These are phyloP conservation scores for Penicillium bialowiezense DNA, from an alignment of 495 filamentous ascomycete species.

Conservation along the genomic window DNA sequence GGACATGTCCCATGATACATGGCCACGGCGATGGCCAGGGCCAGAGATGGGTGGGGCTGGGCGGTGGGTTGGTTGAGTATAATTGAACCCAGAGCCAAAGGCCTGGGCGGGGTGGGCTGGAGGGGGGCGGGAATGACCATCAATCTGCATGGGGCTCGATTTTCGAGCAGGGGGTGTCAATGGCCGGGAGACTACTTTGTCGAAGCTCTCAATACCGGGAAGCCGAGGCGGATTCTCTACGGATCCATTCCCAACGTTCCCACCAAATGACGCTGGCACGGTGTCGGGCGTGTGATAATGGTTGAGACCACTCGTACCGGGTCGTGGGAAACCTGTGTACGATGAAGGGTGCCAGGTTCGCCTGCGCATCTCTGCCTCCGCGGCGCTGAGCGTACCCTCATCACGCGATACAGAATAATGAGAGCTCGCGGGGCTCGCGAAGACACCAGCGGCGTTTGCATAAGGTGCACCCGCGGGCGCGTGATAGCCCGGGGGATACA, in stretches of 20 bases:
- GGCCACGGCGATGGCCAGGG: slow-evolving; percentile 58
- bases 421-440: slow-evolving; percentile 70
- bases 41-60: slow-evolving; percentile 49
- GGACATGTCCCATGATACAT: slow-evolving; percentile 71
- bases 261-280: slow-evolving; percentile 49
- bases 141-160: slow-evolving; percentile 68
- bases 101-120: slow-evolving; percentile 29
- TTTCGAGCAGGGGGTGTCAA: slow-evolving; percentile 61
- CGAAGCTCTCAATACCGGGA: slow-evolving; percentile 89
- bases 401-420: slow-evolving; percentile 62
- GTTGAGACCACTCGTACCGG: slow-evolving; percentile 56
- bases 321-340: slow-evolving; percentile 56
- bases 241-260: slow-evolving; percentile 29
- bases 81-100: slow-evolving; percentile 43
- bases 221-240: slow-evolving; percentile 59
- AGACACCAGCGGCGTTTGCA: slow-evolving; percentile 55
- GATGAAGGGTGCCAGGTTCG: slow-evolving; percentile 90
- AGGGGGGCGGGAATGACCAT: slow-evolving; percentile 42
- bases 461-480: slow-evolving; percentile 42
- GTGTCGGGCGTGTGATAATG: slow-evolving; percentile 61
- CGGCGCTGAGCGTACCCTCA: slow-evolving; percentile 56
- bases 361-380: slow-evolving; percentile 74
- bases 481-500: slow-evolving; percentile 56
- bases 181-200: slow-evolving; percentile 59
- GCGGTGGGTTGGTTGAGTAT: slow-evolving; percentile 43